These are phyloP conservation scores for Penicillium subrubescens DNA, from an alignment of 495 filamentous ascomycete species.

Conservation along the genomic window DNA sequence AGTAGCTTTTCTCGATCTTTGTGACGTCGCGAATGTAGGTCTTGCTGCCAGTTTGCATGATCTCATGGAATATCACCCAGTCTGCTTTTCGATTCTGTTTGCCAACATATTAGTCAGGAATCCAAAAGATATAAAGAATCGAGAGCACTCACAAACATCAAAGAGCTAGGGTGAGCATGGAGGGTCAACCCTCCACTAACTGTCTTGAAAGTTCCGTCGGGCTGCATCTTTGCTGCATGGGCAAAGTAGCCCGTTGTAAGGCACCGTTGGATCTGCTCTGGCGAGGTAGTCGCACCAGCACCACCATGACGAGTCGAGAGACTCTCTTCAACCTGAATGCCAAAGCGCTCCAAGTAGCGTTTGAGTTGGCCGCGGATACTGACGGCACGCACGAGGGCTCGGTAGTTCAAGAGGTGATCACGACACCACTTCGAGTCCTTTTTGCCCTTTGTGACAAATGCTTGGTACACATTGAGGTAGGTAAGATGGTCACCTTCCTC, in stretches of 20 bases:
- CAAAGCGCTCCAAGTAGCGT: constrained; percentile 84
- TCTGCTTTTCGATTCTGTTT: constrained; percentile 86
- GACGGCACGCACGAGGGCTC: constrained; percentile 77
- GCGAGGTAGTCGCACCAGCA: constrained; percentile 47
- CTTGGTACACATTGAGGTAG: constrained; percentile 89
- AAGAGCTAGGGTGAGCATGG: constrained; percentile 86
- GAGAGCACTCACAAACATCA: constrained; percentile 76
- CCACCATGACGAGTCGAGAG: constrained; percentile 34
- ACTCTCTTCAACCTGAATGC: constrained; percentile 68
- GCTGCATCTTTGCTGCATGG: constrained; percentile 93
- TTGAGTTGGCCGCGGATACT: constrained; percentile 86
- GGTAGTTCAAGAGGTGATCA: constrained; percentile 84
- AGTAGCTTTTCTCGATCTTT: constrained; percentile 87
- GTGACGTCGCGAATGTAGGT: constrained; percentile 90
- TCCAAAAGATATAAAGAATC: background rate
- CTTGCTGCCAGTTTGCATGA: constrained; percentile 89
- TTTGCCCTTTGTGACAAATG: constrained; percentile 82
- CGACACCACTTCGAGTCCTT: constrained; percentile 87
- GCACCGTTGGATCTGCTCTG: constrained; percentile 80
- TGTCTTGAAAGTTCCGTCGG: constrained; percentile 87
- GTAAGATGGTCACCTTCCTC: constrained; percentile 97
- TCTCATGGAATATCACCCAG: constrained; percentile 96
- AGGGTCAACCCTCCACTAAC: constrained; percentile 72
- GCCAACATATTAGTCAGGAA: constrained; percentile 23
- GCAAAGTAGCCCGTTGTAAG: constrained; percentile 92